A percentile compares a stretch with the other conserved stretches of the same genome.
These are phyloP conservation scores for Penicillium griseofulvum DNA, from an alignment of 2,329 filamentous ascomycete genomes.

Conservation along the genomic window DNA sequence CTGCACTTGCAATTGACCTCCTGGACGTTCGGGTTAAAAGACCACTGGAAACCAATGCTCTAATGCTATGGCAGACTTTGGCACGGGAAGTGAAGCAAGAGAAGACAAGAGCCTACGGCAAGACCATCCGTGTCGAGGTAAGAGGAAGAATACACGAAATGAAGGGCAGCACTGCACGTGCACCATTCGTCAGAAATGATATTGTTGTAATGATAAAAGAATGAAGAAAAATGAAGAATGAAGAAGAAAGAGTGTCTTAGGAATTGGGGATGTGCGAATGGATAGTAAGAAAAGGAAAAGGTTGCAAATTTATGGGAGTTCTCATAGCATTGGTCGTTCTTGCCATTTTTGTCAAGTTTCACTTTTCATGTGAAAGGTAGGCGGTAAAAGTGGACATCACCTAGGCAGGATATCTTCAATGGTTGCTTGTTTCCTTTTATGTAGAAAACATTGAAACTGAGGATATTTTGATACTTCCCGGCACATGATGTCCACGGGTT, in stretches of 20 bases:
- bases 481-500: conserved; percentile 12
- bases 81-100: conserved; percentile 2
- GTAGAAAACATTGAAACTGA: background rate
- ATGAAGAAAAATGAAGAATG: background rate
- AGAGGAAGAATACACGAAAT: background rate
- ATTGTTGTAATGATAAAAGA: conserved; percentile 1
- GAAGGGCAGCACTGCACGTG: background rate
- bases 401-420: background rate
- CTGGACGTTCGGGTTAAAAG: background rate
- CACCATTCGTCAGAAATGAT: background rate
- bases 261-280: background rate
- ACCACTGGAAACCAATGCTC: conserved; percentile 2
- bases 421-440: background rate
- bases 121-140: background rate
- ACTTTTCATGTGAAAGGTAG: background rate
- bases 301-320: background rate
- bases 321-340: background rate
- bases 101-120: background rate
- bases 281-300: background rate
- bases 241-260: conserved; percentile 1
- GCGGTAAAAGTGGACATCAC: no score
- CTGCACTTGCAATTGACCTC: background rate
- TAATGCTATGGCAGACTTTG: background rate
- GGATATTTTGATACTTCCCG: conserved; percentile 1
- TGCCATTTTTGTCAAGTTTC: conserved; percentile 3